Base-by-base conservation (phyloP, 2,329 filamentous ascomycete species). In the Penicillium sp. region DNA sequence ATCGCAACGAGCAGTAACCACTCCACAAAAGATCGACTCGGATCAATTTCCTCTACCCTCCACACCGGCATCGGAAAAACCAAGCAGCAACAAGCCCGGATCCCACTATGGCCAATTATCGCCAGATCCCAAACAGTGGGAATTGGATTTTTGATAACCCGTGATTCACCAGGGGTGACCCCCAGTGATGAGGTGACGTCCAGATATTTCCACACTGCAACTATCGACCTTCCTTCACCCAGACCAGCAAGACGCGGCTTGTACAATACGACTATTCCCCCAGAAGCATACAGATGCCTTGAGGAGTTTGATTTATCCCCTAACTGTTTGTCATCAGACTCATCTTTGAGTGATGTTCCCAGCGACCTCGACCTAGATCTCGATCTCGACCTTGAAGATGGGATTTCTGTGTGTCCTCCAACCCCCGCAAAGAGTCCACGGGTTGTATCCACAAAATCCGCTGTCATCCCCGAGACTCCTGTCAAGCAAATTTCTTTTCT, bases 161-260 rank as follows among this genome's bases (percentile, higher is more conserved):
- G 70, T 74, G 74, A 76, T 74, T 75, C 68, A 66, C 68, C 65
- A 64, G 64, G 64, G 60, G 52, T 71, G 68, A 73, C 67, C 61
- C 62, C 69, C 64, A 59, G 69, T 67, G 72, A 73, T 75, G 74
- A 76, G 74, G 74, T 69, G 56, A 67, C 63, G 65, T 76, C 73
- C 6, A 72, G 69, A 56, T 74, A 72, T 61, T 74, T 73, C n/a
- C 52, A 44, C 29, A 6, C 45, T 14, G 39, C 44, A 6, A 22
- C n/a, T 19, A 10, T 21, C 24, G 10, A 11, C 24, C 10, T n/a
- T 42, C 9, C 33, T 50, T 31, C 48, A 24, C 31, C 48, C 29
- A 21, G 9, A 27, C 19, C 26, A 21, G 19, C 21, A 19, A 27
- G 33, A 49, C 35, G 11, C 24, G 13, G 42, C 16, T 19, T 33